Evolutionary conservation across 1,284 basidiomycete species (phyloP), one percentile per base, ranked within the genome.

Genomic region (Microbotryum violaceum): DNA sequence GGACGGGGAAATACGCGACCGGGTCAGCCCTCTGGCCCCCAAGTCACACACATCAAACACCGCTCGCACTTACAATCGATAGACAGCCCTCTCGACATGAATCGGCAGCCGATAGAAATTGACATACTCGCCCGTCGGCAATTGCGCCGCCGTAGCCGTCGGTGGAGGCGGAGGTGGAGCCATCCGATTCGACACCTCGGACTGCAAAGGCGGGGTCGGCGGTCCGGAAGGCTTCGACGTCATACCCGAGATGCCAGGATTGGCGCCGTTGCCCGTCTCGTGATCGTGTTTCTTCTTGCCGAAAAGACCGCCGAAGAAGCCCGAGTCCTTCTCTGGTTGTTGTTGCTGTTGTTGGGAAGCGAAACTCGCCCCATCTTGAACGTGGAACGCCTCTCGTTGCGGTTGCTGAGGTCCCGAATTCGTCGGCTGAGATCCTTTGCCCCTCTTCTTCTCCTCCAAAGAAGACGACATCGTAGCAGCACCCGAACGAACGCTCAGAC

Each of bases 41-140:
- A 42, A 42, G 16, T 18, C 12, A 42, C 14, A 18, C 37, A 42
- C 16, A 42, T 6, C 37, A 18, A 42, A 74, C 14, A 42, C 37
- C 1, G 2, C 3, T 42, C 14, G 12, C 37, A 89, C 92, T 42
- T 16, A 42, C 56, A 99, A 79, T 57, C 94, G 82, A 77, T 99
- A 99, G 56, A 99, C 93, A 3, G 94, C 94, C 27, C 94, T 84
- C 76, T 99, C 94, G 69, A 98, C 91, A 73, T 97, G 94, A 66
- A 98, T 96, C 9, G 94, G 96, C 74, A 97, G 94, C 63, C 94
- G 85, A 56, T 87, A 82, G 72, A 85, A 88, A 63, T 75, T 77
- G 81, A 82, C 74, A 64, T 78, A 79, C 3, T 71, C 76, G 70
- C 84, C 78, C 74, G 81, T 14, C 79, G 73, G 76, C 79, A 68